These are phyloP conservation scores for Alternaria ventricosa DNA, from an alignment of 2,329 filamentous ascomycete genomes.

Conservation along the genomic window DNA sequence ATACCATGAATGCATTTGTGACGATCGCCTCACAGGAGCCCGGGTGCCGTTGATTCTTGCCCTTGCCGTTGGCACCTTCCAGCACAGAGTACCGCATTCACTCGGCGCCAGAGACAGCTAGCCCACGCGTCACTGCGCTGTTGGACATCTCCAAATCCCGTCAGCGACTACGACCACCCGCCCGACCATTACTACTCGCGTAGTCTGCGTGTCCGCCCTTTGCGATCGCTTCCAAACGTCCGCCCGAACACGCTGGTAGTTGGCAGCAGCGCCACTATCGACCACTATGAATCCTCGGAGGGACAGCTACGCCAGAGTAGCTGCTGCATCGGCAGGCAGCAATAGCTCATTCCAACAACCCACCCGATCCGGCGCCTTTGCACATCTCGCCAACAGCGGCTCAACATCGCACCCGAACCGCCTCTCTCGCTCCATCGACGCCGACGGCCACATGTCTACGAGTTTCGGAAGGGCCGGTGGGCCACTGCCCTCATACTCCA, in stretches of 20 bases:
- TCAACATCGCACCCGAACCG: constrained; percentile 36
- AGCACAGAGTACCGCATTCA: constrained; percentile 21
- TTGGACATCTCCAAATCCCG: constrained; percentile 8
- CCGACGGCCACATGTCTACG: constrained; percentile 56
- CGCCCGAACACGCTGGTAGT: constrained; percentile 52
- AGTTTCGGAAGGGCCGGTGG: constrained; percentile 52
- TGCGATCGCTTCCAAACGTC: constrained; percentile 6
- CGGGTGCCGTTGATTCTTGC: constrained; percentile 38
- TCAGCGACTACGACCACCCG: not conserved
- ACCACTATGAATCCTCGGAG: constrained; percentile 20
- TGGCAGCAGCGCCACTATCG: constrained; percentile 5
- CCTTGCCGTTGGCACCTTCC: constrained; percentile 18
- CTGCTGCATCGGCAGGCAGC: constrained; percentile 56
- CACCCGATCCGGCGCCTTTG: constrained; percentile 55
- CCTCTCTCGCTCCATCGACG: constrained; percentile 53
- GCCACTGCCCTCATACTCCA: constrained; percentile 55
- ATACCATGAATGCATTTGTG: constrained; percentile 41
- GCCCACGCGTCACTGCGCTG: constrained; percentile 14
- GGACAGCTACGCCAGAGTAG: constrained; percentile 65
- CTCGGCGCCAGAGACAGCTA: constrained; percentile 15
- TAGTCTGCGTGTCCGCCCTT: not conserved
- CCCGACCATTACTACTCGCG: constrained; percentile 31
- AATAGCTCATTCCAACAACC: constrained; percentile 42
- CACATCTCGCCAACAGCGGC: constrained; percentile 62
- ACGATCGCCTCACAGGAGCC: constrained; percentile 22